Evolutionary conservation across 768 basidiomycete genomes (phyloP), one percentile per base, ranked within the genome.

Genomic region (Multifurca ochricompacta): DNA sequence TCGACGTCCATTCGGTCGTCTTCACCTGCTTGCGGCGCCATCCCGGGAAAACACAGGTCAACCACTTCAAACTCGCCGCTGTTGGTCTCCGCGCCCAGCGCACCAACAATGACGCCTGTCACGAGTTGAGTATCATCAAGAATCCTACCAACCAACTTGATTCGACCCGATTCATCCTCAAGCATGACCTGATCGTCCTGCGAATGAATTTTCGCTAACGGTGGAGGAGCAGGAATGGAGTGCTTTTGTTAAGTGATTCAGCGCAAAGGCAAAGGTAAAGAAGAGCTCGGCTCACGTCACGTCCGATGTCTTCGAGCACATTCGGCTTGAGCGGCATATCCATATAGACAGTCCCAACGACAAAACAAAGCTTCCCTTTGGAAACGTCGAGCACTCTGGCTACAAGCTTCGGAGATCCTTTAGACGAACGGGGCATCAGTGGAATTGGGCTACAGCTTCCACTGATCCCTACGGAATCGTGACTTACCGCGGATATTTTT

Each of bases 301-400:
- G 78, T 21, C 85, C 91, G 60, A 98, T 80, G 59, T 99, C 96
- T 63, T 92, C 87, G 58, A 99, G 77, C n/a, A 99, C 89, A 64
- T 97, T 98, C 0, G 95, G 95, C 65, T 99, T 99, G 48, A 98
- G 75, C 8, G 93, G 91, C 96, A 99, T 99, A 56, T 99, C 93
- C 83, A 98, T 86, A 68, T 97, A 99, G 6, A 97, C 84, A 0
- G 96, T 99, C 3, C 96, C 96, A 50, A 96, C 74, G 57, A 98
- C 79, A 68, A 86, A 97, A 68, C 92, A 96, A 51, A 95, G 73
- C 63, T 86, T 74, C 1, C 86, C 85, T 62, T 91, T 88, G 42
- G 82, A 72, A 7, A 98, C 85, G 54, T 98, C 95, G 4, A 96
- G 80, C 2, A 95, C 87, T 28, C 90, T 77, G 6, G 82, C 76